These are phyloP conservation scores for Mollisiaceae sp. DNA, from an alignment of 2,329 filamentous ascomycete genomes.

Conservation along the genomic window DNA sequence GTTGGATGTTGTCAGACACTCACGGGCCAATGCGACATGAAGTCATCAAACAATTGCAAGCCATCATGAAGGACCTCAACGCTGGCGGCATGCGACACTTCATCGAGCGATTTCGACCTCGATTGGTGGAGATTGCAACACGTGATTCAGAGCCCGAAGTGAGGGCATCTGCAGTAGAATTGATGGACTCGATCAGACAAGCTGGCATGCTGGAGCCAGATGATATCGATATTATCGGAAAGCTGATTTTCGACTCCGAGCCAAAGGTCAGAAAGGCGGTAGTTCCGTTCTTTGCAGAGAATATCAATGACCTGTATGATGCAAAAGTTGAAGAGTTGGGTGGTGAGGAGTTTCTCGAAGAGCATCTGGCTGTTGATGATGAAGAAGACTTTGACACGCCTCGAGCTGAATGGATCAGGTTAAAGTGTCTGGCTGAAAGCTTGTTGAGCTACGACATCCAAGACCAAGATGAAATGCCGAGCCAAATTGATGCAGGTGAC, in stretches of 20 bases:
- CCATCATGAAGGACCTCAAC: conserved; percentile 81
- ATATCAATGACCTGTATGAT: conserved; percentile 81
- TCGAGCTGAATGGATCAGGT: conserved; percentile 83
- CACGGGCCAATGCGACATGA: conserved; percentile 78
- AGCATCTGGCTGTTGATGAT: conserved; percentile 72
- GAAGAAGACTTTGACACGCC: conserved; percentile 79
- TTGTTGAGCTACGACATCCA: conserved; percentile 81
- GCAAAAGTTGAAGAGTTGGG: conserved; percentile 83
- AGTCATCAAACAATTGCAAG: conserved; percentile 81
- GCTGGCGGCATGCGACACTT: conserved; percentile 81
- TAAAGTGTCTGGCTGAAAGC: conserved; percentile 88
- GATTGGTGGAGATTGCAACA: conserved; percentile 91
- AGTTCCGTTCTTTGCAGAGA: conserved; percentile 87
- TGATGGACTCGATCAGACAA: conserved; percentile 82
- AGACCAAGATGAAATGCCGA: conserved; percentile 61
- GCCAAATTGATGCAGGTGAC: conserved; percentile 50
- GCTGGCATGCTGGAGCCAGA: conserved; percentile 87
- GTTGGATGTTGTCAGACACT: conserved; percentile 91
- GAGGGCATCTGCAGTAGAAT: conserved; percentile 77
- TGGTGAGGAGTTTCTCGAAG: conserved; percentile 76
- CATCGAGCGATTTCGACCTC: conserved; percentile 85
- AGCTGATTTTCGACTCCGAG: conserved; percentile 88
- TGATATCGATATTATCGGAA: conserved; percentile 87
- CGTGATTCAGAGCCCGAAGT: conserved; percentile 82
- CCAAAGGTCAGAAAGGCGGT: conserved; percentile 85